Base-by-base conservation (phyloP, 208 protist species). In the Wallacemonas sp. region DNA sequence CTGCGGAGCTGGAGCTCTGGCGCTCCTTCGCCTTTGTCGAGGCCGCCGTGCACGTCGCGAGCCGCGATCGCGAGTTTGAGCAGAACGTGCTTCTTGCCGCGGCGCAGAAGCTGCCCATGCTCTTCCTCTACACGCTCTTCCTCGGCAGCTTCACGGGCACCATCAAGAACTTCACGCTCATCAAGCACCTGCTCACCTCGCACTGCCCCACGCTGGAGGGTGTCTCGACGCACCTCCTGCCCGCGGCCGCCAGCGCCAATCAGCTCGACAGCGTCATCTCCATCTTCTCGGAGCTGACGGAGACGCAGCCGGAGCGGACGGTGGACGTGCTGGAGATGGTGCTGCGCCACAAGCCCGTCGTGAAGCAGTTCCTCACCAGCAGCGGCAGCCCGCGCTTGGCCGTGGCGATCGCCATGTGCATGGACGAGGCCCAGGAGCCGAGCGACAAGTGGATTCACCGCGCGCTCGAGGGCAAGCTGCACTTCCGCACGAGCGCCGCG, bases 361-460 rank as follows among this genome's bases (percentile, higher is more conserved):
- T 83, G 22, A 89, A 89, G 74, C 83, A 73, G 16, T 83, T 96
- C 31, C 74, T 96, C 41, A 64, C 75, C 12, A 64, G 71, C 59
- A 87, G 86, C 55, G 79, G 86, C 41, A 92, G 88, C 67, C 81
- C 91, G 11, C 86, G 88, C 20, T 69, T 96, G 36, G 84, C 92
- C n/a, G 88, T 91, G 16, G 88, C 84, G 10, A 76, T 93, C 38
- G 87, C 86, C n/a, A 93, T 94, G 80, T 94, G 91, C 79, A 91
- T 92, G 82, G 82, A 92, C 41, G 91, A 94, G 54, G 79, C 74
- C 3, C 76, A 76, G n/a, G 86, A 96, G 64, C 59, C 74, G 22
- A 83, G 81, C 59, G 86, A 96, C 54, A 81, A 87, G 61, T 94
- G 88, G 88, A 80, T 96, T 59, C 84, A 91, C 57, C 74, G 73